phyloP scores from a whole-genome alignment of 345 rosid species.

The Salix dunnii region DNA sequence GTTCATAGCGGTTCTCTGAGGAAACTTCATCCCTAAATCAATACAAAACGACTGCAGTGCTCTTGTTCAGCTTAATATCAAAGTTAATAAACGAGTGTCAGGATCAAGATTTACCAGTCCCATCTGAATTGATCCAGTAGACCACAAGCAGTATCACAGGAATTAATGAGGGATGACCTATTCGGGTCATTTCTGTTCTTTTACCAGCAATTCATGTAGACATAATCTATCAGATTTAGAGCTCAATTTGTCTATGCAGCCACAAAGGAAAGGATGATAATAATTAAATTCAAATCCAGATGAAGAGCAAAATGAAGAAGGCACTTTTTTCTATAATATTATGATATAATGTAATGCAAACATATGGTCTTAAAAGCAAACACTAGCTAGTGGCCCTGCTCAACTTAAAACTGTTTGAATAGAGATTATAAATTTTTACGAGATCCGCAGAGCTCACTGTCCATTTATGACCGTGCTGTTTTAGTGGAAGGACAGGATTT shows the following conservation, averaged over 20 bases:
- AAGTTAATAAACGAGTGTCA: not conserved
- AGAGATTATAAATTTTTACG: conserved; percentile 47
- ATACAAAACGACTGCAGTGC: no score
- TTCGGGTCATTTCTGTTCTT: not conserved
- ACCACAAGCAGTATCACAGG: not conserved
- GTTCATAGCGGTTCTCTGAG: not conserved
- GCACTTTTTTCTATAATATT: not conserved
- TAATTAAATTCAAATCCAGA: not conserved
- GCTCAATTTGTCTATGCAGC: no score
- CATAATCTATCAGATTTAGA: not conserved
- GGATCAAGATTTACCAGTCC: not conserved
- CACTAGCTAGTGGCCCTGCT: conserved; percentile 7
- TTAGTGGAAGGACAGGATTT: conserved; percentile 36
- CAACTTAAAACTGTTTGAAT: conserved; percentile 43
- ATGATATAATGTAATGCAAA: not conserved
- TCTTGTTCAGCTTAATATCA: not conserved
- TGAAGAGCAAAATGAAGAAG: not conserved
- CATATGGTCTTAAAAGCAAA: not conserved
- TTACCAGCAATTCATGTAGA: no score
- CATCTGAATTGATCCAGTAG: not conserved
- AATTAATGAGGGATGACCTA: not conserved
- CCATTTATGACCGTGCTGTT: conserved; percentile 69
- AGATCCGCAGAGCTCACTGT: conserved; percentile 66
- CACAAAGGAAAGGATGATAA: not conserved
- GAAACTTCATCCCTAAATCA: not conserved